Conservation (phyloP, 306 rosid genomes). For the Clitoria ternatea region DNA sequence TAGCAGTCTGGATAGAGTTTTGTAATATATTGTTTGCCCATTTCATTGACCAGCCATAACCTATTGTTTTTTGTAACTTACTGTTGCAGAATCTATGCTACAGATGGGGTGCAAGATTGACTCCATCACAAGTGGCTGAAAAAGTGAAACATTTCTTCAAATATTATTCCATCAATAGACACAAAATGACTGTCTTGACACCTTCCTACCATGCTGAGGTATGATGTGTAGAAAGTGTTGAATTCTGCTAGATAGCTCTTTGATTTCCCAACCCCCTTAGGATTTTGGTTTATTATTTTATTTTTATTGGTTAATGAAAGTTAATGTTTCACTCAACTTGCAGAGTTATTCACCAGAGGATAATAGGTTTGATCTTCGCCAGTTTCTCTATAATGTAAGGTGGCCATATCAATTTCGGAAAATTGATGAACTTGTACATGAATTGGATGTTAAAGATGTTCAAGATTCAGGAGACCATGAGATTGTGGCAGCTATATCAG, state of each 20-base stretch:
- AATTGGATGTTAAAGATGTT: conserved; percentile 49
- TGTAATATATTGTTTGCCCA: neutral
- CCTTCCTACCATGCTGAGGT: conserved; percentile 99
- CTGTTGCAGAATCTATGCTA: conserved; percentile 75
- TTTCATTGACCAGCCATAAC: conserved; percentile 11
- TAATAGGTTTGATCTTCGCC: conserved; percentile 87
- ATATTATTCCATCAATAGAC: conserved; percentile 89
- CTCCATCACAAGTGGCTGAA: conserved; percentile 86
- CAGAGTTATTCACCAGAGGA: conserved; percentile 99
- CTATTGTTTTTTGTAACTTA: conserved; percentile 3
- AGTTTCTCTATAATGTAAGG: conserved; percentile 77
- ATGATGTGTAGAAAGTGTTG: neutral
- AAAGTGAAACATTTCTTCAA: conserved; percentile 94
- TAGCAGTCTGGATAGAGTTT: neutral
- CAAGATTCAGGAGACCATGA: conserved; percentile 41
- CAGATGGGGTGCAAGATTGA: conserved; percentile 76
- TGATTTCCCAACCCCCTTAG: neutral
- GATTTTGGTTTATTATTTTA: conserved; percentile 1
- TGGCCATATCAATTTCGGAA: conserved; percentile 91
- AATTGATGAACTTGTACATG: conserved; percentile 75
- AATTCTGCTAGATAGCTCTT: neutral
- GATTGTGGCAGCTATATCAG: conserved; percentile 31
- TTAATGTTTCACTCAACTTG: conserved; percentile 17
- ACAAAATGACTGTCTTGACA: conserved; percentile 86
- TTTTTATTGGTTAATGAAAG: conserved; percentile 7